A percentile compares a stretch with the other conserved stretches of the same genome.
Conservation (phyloP, 768 basidiomycete genomes). For the Collybia sordida region DNA sequence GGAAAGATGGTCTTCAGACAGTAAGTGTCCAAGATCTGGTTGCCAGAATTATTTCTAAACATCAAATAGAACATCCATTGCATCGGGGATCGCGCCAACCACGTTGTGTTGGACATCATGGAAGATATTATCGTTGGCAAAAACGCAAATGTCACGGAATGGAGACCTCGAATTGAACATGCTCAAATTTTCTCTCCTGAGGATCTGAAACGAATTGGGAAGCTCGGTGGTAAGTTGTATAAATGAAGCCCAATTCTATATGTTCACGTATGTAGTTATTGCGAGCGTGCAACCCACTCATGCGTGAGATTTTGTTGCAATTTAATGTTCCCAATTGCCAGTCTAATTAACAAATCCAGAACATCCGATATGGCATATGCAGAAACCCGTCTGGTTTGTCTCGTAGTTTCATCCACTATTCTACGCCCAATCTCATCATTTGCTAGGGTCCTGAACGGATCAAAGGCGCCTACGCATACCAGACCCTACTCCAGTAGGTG, state of each 20-base stretch:
- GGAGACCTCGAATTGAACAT: conserved; percentile 87
- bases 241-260: not conserved
- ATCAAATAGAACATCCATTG: conserved; percentile 78
- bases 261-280: conserved; percentile 57
- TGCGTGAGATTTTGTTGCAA: conserved; percentile 48
- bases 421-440: not conserved
- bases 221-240: conserved; percentile 61
- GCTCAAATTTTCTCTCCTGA: conserved; percentile 79
- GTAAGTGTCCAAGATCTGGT: conserved; percentile 42
- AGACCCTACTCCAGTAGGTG: conserved; percentile 65
- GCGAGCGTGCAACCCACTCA: conserved; percentile 93
- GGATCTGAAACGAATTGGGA: conserved; percentile 70
- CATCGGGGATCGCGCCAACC: conserved; percentile 88
- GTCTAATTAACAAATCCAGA: conserved; percentile 20
- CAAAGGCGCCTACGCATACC: conserved; percentile 89
- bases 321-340: not conserved
- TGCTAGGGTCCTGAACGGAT: conserved; percentile 76
- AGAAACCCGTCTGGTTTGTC: conserved; percentile 65
- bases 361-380: conserved; percentile 94
- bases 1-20: conserved; percentile 79
- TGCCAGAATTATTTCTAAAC: not conserved
- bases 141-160: conserved; percentile 37
- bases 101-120: conserved; percentile 80
- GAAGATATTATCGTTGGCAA: conserved; percentile 53
- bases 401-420: not conserved